These are phyloP conservation scores for Cyberlindnera americana DNA, from an alignment of 805 yeast genomes.

Conservation along the genomic window DNA sequence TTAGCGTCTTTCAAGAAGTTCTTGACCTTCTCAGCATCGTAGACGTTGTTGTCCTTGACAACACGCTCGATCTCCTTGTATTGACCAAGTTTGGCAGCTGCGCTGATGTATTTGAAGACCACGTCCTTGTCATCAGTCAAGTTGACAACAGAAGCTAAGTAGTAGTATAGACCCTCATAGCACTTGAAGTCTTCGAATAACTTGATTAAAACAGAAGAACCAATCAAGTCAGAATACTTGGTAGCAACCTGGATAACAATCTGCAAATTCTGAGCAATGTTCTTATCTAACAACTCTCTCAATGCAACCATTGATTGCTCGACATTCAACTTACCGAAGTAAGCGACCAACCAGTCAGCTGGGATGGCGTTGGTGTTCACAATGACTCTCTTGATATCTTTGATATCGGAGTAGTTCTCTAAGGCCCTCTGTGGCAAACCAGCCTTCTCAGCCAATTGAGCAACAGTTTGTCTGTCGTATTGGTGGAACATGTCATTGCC, in stretches of 20 bases:
- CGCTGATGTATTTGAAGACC: conserved; percentile 91
- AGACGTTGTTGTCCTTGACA: conserved; percentile 89
- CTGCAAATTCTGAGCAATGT: conserved; percentile 84
- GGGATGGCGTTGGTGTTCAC: conserved; percentile 83
- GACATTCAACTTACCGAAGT: conserved; percentile 90
- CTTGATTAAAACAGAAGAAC: conserved; percentile 79
- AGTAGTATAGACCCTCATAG: conserved; percentile 91
- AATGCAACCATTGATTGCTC: conserved; percentile 89
- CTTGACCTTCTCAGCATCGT: conserved; percentile 96
- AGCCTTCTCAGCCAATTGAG: conserved; percentile 91
- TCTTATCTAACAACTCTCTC: conserved; percentile 76
- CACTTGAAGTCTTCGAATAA: conserved; percentile 92
- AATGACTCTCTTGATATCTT: conserved; percentile 92
- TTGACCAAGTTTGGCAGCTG: conserved; percentile 90
- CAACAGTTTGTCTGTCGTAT: conserved; percentile 91
- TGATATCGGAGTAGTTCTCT: conserved; percentile 91
- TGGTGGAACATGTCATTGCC: conserved; percentile 95
- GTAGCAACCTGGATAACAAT: conserved; percentile 95
- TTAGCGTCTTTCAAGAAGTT: conserved; percentile 93
- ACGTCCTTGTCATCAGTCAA: conserved; percentile 92
- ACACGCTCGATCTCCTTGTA: conserved; percentile 92
- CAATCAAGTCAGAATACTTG: conserved; percentile 90
- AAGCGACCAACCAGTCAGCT: conserved; percentile 88
- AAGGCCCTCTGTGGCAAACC: conserved; percentile 93
- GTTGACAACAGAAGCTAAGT: conserved; percentile 89